These are phyloP conservation scores for Pichia norvegensis DNA, from an alignment of 1,139 yeast species.

Conservation along the genomic window DNA sequence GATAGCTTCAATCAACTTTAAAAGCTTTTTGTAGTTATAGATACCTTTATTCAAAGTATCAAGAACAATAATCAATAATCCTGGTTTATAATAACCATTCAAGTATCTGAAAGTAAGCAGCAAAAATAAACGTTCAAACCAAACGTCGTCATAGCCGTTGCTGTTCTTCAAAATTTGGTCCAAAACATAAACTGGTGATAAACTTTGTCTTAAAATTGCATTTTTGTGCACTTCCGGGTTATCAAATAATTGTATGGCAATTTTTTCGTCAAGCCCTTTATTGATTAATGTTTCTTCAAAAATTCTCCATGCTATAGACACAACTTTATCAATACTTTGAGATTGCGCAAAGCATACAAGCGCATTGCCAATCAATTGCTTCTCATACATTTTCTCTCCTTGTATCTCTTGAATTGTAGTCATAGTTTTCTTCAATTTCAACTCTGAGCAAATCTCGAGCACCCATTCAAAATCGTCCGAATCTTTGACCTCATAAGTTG, in stretches of 20 bases:
- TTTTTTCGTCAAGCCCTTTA: constrained; percentile 45
- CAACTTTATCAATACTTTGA: constrained; percentile 47
- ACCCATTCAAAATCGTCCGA: constrained; percentile 82
- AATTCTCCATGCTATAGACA: constrained; percentile 27
- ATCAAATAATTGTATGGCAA: constrained; percentile 6
- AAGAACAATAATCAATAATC: constrained; percentile 32
- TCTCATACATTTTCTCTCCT: constrained; percentile 23
- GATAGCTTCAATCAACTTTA: constrained; percentile 21
- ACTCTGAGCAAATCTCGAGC: constrained; percentile 45
- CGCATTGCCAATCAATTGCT: constrained; percentile 49
- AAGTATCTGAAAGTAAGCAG: constrained; percentile 58
- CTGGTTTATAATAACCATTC: constrained; percentile 50
- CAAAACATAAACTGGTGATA: constrained; percentile 24
- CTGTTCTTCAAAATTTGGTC: constrained; percentile 14
- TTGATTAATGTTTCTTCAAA: constrained; percentile 56
- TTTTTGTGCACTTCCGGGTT: constrained; percentile 6
- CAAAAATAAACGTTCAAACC: constrained; percentile 36
- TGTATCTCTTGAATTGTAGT: constrained; percentile 31
- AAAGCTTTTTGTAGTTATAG: constrained; percentile 18
- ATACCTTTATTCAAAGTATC: constrained; percentile 17
- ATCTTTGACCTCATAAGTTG: constrained; percentile 50
- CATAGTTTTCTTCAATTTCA: constrained; percentile 47
- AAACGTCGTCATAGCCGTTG: constrained; percentile 13
- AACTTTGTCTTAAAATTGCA: constrained; percentile 23
- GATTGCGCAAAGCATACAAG: constrained; percentile 61